Base-by-base conservation (phyloP, 2,329 filamentous ascomycete species). In the Zymoseptoria tritici region DNA sequence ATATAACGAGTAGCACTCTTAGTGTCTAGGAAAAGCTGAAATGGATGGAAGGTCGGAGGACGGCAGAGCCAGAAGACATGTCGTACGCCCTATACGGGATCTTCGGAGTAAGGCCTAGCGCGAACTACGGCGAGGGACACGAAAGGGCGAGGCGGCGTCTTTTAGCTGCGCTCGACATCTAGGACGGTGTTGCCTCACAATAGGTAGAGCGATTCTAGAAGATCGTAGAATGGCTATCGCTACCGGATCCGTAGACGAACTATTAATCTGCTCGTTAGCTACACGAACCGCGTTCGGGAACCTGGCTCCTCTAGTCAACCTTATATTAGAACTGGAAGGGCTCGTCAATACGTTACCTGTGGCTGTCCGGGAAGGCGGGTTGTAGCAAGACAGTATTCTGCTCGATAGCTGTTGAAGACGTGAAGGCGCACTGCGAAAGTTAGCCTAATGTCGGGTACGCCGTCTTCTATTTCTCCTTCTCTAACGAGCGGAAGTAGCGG, bases 311-410 rank as follows among this genome's bases (percentile, higher is more conserved):
- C n/a, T 24, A 60, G n/a, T 60, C 46, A 21, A 20, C 22, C 36
- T 46, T 49, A 16, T 68, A 67, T 53, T 54, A 57, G 56, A 55
- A 49, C 13, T 68, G 64, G 64, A 64, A 64, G 46, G 24, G n/a
- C 16, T 57, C 55, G 50, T 31, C 57, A n/a, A 56, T 55, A 49
- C 58, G 55, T 21, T 57, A 64, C 46, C 51, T 67, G 19, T 68
- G 65, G 65, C 20, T 68, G 22, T 58, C 60, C 24, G 65, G 66
- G 19, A 61, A 56, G 26, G 52, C 64, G n/a, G 67, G 67, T 13
- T 66, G 64, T 56, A 62, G 67, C 2, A 68, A 68, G 57, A 68
- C 66, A 2, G 55, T 68, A 1, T 62, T 68, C 31, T 60, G 55
- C 57, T 68, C 67, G 2, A 62, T 58, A n/a, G 63, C 59, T 5